Evolutionary conservation across 2,329 filamentous ascomycete genomes (phyloP).

Genomic region (Fusarium brevicatenulatum): DNA sequence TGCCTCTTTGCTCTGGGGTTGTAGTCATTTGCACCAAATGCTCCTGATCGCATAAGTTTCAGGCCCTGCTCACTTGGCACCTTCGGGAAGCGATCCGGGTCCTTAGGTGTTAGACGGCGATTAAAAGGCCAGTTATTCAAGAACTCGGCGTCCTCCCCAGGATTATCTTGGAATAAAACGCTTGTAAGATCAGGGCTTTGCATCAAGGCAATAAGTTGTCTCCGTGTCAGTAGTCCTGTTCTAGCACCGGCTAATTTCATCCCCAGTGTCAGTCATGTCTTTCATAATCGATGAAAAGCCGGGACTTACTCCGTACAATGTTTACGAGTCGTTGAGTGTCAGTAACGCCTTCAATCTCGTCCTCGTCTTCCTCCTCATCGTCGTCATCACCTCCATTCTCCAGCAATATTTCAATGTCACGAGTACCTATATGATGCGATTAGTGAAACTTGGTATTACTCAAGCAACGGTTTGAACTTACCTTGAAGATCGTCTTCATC

Average conservation of each 20-base stretch:
- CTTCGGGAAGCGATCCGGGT: slow-evolving; percentile 76
- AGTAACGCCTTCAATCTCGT: slow-evolving; percentile 41
- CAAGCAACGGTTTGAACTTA: not conserved
- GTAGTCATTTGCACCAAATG: slow-evolving; percentile 76
- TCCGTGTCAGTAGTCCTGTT: slow-evolving; percentile 47
- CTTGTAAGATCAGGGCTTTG: slow-evolving; percentile 52
- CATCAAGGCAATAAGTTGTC: slow-evolving; percentile 55
- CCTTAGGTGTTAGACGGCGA: slow-evolving; percentile 53
- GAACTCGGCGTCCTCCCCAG: slow-evolving; percentile 51
- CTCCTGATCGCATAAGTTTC: slow-evolving; percentile 83
- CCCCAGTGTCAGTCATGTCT: slow-evolving; percentile 14
- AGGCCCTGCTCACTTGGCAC: slow-evolving; percentile 82
- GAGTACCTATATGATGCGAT: slow-evolving; percentile 15
- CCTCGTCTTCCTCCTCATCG: slow-evolving; percentile 38
- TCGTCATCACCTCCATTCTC: slow-evolving; percentile 35
- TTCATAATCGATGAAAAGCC: not conserved
- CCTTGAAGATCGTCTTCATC: slow-evolving; percentile 41
- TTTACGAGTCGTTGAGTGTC: slow-evolving; percentile 47
- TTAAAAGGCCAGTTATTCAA: slow-evolving; percentile 57
- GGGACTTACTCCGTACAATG: slow-evolving; percentile 46
- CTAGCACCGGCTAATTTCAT: slow-evolving; percentile 38
- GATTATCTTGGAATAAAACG: slow-evolving; percentile 50
- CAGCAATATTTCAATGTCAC: slow-evolving; percentile 33
- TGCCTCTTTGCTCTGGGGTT: slow-evolving; percentile 65
- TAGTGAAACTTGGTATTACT: not conserved